Base-by-base conservation (phyloP, 2,329 filamentous ascomycete genomes). In the Dothideomycetes sp. region DNA sequence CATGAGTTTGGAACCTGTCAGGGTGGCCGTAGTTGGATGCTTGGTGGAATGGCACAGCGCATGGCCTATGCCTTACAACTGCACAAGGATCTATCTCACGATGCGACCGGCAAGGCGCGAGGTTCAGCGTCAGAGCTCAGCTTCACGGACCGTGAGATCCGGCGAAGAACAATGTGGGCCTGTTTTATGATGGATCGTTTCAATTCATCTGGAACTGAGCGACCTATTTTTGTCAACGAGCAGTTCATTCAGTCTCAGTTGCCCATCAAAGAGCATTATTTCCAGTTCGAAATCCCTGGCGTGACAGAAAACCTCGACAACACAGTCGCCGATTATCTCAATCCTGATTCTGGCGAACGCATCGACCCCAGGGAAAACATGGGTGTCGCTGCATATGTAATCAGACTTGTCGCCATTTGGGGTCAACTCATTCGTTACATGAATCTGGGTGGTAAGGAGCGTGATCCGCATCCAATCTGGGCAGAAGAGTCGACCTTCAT, bases 1-100 rank as follows among this genome's bases (percentile, higher is more conserved):
- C 89, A 98, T 57, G 89, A 95, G 54, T 96, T 96, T 52, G 91
- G 91, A 40, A 96, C 89, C 10, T 96, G 91, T 55, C 89, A 96
- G 57, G 91, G 91, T 42, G 89, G 88, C 11, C 76, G 89, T 48
- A 95, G 88, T 57, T 98, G 91, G 91, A 85, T 93, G 44, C 76
- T 96, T 47, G 88, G 88, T 14, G 91, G 91, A 1, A 88, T 94
- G 68, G 91, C 89, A 11, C 87, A 94, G 53, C 76, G 91, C 30
- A 96, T 96, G 91, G 91, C 89, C 7, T 95, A 94, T 60, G 91
- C 91, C 11, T 67, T 98, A 34, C 89, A 96, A 57, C 66, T 98
- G 19, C 91, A 98, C 64, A 84, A 81, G 55, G 91, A 96, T 57
- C 71, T 94, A 19, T 86, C 94, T 46, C 77, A 83, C 52, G 46